Evolutionary conservation across 805 yeast genomes (phyloP), one percentile per base, ranked within the genome.

Genomic region (Schwanniomyces yamadae): DNA sequence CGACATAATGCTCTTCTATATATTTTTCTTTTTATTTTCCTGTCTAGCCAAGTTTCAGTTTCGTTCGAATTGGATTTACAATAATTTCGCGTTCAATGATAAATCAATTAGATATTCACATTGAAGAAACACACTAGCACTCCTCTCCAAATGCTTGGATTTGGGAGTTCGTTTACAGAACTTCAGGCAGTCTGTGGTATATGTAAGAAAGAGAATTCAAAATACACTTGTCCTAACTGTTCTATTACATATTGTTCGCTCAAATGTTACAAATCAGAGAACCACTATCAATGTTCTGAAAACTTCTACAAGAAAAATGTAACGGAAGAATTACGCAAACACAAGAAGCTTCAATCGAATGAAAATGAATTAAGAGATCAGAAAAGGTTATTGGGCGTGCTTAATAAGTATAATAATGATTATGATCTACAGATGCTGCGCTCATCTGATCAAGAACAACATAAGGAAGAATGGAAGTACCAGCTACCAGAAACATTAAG

Each of bases 181-280:
- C n/a, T n/a, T n/a, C n/a, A 21, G 10, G 16, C n/a, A 4, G 17
- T 16, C 8, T 37, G 41, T 29, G 33, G 33, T 2, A 28, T 37
- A 7, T 37, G 41, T 29, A 23, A 26, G 5, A 28, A 23, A 19
- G 13, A 22, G 11, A 10, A 15, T 2, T 19, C 32, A 13, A 12
- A 15, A 15, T 37, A 37, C 23, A 25, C 33, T 10, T 37, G 41
- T 33, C 37, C 41, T 9, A 24, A 26, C 5, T 37, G 41, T 15
- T 5, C 23, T 9, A n/a, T 29, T 7, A 11, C 16, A 6, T 37
- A 37, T 26, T 37, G 41, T 22, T 33, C 37, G 5, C 16, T 33
- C 7, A 20, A 11, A 8, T 37, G 41, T 20, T 37, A 33, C 24
- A 37, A 37, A 11, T 37, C 41, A 11, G 19, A 33, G 6, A 25